phyloP scores from a whole-genome alignment of 2,329 filamentous ascomycete species.

The Sodiomyces alkalinus region DNA sequence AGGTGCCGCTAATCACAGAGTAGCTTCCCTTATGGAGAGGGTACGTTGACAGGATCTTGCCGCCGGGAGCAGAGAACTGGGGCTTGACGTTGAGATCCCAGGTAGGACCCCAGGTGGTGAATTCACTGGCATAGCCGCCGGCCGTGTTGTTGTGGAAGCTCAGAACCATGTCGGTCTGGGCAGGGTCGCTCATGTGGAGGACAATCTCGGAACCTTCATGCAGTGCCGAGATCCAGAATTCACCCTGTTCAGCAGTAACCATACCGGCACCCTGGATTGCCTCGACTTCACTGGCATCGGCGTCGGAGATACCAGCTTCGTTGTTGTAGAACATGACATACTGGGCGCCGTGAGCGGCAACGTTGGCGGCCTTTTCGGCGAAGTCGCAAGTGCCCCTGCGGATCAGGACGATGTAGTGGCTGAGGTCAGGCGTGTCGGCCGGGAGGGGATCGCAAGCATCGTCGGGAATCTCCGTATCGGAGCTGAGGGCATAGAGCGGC shows the following conservation, averaged over 20 bases:
- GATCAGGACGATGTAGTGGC: conserved; percentile 41
- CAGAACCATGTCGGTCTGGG: conserved; percentile 19
- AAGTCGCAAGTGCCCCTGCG: conserved; percentile 44
- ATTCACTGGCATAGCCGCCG: conserved; percentile 36
- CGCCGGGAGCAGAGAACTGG: conserved; percentile 39
- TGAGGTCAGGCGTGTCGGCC: conserved; percentile 38
- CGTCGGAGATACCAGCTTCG: conserved; percentile 16
- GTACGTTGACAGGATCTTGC: conserved; percentile 42
- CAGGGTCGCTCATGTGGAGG: conserved; percentile 26
- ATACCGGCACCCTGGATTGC: conserved; percentile 23
- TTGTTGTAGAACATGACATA: conserved; percentile 51
- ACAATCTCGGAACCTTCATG: conserved; percentile 25
- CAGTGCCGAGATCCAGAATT: conserved; percentile 26
- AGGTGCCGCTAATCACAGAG: conserved; percentile 38
- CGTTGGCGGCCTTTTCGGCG: conserved; percentile 35
- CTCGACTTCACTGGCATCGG: conserved; percentile 16
- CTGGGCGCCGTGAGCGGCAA: conserved; percentile 37
- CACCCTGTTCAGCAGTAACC: conserved; percentile 24
- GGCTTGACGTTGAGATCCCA: conserved; percentile 43
- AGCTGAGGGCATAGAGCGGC: conserved; percentile 32
- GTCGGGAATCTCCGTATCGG: conserved; percentile 29
- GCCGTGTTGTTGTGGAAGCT: conserved; percentile 23
- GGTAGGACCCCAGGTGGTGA: conserved; percentile 45
- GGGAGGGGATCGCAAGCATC: conserved; percentile 38
- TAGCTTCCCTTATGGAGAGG: conserved; percentile 31